Conservation (phyloP, 495 filamentous ascomycete genomes). For the Penicillium bovifimosum region DNA sequence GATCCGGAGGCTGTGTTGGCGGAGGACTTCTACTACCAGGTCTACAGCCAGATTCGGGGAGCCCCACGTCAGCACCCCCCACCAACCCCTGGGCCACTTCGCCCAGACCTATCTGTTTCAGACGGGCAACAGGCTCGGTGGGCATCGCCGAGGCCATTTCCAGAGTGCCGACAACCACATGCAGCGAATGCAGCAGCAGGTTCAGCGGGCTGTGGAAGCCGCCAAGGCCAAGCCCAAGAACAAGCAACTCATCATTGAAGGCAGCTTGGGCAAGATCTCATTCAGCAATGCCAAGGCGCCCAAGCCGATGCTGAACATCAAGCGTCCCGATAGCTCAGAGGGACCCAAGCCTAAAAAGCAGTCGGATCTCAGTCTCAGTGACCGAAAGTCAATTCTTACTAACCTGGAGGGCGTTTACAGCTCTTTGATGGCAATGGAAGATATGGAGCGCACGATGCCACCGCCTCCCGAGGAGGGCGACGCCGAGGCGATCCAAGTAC, state of each 20-base stretch:
- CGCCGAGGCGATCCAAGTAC: slow-evolving; percentile 55
- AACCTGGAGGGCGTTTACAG: slow-evolving; percentile 85
- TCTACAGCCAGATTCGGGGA: slow-evolving; percentile 87
- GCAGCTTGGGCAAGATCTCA: slow-evolving; percentile 96
- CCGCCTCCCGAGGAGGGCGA: slow-evolving; percentile 59
- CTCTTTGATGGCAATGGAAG: slow-evolving; percentile 86
- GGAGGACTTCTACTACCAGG: slow-evolving; percentile 99
- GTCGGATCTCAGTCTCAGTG: slow-evolving; percentile 50
- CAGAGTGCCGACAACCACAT: slow-evolving; percentile 88
- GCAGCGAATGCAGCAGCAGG: slow-evolving; percentile 98
- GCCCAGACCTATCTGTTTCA: slow-evolving; percentile 97
- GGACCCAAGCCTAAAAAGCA: slow-evolving; percentile 43
- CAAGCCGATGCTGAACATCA: slow-evolving; percentile 89
- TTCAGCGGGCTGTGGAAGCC: slow-evolving; percentile 92
- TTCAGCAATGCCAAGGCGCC: slow-evolving; percentile 98
- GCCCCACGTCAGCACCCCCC: slow-evolving; percentile 81
- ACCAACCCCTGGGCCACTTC: slow-evolving; percentile 89
- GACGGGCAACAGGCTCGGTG: slow-evolving; percentile 73
- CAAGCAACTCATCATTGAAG: slow-evolving; percentile 95
- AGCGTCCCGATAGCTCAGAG: slow-evolving; percentile 70
- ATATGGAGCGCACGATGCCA: slow-evolving; percentile 86
- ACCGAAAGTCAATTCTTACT: slow-evolving; percentile 74
- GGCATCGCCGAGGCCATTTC: slow-evolving; percentile 58
- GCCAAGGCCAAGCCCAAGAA: slow-evolving; percentile 96
- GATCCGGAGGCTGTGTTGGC: slow-evolving; percentile 72